Evolutionary conservation across 2,329 filamentous ascomycete species (phyloP).

Genomic region (Pseudogymnoascus destructans): DNA sequence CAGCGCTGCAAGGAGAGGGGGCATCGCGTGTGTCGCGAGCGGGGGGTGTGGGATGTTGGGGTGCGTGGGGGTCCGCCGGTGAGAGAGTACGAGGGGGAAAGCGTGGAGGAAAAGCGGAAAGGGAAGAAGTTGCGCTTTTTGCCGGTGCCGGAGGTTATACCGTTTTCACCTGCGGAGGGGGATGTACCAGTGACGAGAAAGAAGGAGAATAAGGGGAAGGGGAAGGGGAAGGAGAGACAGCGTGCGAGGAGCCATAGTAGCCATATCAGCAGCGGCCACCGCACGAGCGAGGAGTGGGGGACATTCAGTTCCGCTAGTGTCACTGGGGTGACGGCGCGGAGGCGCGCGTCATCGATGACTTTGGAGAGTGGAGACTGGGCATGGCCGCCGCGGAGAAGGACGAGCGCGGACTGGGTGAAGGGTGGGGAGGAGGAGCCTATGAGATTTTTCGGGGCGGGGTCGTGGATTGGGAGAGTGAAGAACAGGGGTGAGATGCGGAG

Average conservation of each 20-base stretch:
- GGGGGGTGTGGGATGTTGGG: background rate
- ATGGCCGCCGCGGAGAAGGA: background rate
- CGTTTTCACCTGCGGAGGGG: background rate
- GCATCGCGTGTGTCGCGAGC: background rate
- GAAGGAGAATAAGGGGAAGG: background rate
- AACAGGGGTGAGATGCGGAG: background rate
- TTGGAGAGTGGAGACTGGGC: background rate
- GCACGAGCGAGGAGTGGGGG: background rate
- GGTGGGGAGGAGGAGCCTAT: background rate
- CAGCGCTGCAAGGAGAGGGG: background rate
- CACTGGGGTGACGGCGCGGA: background rate
- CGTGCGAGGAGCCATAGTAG: background rate
- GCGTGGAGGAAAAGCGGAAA: background rate
- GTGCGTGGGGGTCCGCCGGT: background rate
- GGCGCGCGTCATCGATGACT: background rate
- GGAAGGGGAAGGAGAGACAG: background rate
- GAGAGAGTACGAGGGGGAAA: background rate
- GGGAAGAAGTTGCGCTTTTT: background rate
- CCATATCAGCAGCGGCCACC: background rate
- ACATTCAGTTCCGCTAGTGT: background rate
- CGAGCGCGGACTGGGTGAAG: background rate
- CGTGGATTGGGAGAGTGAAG: background rate
- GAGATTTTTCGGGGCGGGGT: background rate
- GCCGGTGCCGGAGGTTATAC: background rate
- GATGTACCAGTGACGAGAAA: background rate